These are phyloP conservation scores for Ephemerocybe angulata DNA, from an alignment of 768 basidiomycete genomes.

Conservation along the genomic window DNA sequence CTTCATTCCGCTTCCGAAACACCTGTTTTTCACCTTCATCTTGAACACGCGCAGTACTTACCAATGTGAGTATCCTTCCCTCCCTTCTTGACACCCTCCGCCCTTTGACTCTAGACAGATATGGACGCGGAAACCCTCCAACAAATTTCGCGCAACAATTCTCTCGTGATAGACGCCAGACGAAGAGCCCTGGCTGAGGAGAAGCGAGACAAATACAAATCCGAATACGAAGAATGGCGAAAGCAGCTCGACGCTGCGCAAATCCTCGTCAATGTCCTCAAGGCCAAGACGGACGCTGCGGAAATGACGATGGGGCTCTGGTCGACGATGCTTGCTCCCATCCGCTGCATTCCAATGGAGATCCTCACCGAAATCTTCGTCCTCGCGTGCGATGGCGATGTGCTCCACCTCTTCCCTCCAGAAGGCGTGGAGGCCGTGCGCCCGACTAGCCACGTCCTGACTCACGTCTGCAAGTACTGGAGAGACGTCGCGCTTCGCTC, in stretches of 20 bases:
- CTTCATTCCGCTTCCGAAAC: too few relatives aligned
- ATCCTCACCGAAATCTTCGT: background rate
- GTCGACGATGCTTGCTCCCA: background rate
- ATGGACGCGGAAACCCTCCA: too few relatives aligned
- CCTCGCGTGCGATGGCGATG: background rate
- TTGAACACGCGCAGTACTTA: too few relatives aligned
- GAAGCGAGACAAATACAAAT: too few relatives aligned
- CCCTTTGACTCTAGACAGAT: too few relatives aligned
- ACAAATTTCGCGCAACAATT: too few relatives aligned
- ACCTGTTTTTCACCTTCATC: too few relatives aligned
- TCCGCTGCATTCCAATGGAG: background rate
- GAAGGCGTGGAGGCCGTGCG: background rate
- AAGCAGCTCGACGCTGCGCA: background rate
- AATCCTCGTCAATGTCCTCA: background rate
- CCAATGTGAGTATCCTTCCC: too few relatives aligned
- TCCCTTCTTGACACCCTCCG: too few relatives aligned
- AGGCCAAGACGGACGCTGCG: background rate
- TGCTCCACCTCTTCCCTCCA: background rate
- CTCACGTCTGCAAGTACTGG: constrained; percentile 3
- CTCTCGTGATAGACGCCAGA: too few relatives aligned
- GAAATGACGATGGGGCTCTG: background rate
- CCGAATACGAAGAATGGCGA: background rate
- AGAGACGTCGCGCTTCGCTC: background rate
- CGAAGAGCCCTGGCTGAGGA: too few relatives aligned
- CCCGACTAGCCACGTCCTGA: background rate